Conservation (phyloP, 352 stramenopile species). For the Thraustochytrium sp. region DNA sequence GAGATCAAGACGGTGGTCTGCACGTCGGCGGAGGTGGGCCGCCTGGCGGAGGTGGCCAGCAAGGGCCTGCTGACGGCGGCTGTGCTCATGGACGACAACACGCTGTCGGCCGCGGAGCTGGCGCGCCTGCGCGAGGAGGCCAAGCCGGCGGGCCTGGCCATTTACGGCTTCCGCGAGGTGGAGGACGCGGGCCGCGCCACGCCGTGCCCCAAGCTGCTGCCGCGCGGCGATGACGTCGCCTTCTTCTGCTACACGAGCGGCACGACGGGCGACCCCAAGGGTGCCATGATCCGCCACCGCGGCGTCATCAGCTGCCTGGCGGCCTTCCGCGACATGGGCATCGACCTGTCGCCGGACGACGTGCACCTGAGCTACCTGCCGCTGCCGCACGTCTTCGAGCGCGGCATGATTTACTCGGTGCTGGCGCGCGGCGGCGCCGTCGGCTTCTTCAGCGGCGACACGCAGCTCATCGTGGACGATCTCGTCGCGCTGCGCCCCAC, state of each 20-base stretch:
- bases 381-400: conserved; percentile 91
- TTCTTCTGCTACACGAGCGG: conserved; percentile 91
- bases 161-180: conserved; percentile 45
- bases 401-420: conserved; percentile 67
- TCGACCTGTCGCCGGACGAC: conserved; percentile 57
- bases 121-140: conserved; percentile 54
- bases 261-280: conserved; percentile 90
- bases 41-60: conserved; percentile 36
- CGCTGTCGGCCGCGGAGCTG: background rate
- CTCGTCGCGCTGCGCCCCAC: conserved; percentile 78
- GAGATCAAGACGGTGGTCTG: conserved; percentile 63
- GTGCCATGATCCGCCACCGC: conserved; percentile 83
- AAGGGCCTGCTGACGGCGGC: conserved; percentile 37
- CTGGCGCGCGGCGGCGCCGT: conserved; percentile 70
- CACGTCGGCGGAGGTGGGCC: conserved; percentile 42
- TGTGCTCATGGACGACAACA: conserved; percentile 47
- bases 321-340: conserved; percentile 41
- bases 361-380: conserved; percentile 91
- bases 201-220: conserved; percentile 52
- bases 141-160: conserved; percentile 59
- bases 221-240: conserved; percentile 69
- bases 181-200: conserved; percentile 19
- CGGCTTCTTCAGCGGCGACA: conserved; percentile 84
- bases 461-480: conserved; percentile 82
- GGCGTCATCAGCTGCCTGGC: conserved; percentile 61